A percentile compares a stretch with the other conserved stretches of the same genome.
These are phyloP conservation scores for Candida saitoana DNA, from an alignment of 805 yeast species.

Conservation along the genomic window DNA sequence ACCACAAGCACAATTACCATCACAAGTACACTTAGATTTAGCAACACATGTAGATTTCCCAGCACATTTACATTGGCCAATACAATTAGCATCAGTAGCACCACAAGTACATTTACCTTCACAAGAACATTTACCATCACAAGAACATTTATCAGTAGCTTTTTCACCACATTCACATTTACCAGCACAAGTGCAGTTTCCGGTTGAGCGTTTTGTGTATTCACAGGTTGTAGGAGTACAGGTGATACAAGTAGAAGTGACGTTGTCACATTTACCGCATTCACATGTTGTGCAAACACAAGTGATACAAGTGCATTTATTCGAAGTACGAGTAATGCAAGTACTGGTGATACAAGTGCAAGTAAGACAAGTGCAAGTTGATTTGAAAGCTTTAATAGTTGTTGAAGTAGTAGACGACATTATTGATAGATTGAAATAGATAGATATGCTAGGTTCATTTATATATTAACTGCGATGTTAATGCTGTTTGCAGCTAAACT, in stretches of 20 bases:
- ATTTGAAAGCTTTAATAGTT: background rate
- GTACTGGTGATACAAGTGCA: background rate
- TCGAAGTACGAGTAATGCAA: background rate
- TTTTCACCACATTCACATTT: background rate
- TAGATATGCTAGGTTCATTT: background rate
- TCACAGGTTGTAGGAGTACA: background rate
- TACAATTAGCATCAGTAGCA: background rate
- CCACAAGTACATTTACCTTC: background rate
- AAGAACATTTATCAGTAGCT: background rate
- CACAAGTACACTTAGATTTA: too few relatives aligned
- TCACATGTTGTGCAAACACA: background rate
- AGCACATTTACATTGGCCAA: too few relatives aligned
- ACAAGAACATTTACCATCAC: background rate
- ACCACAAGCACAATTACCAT: background rate
- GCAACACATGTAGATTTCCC: too few relatives aligned
- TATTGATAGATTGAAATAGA: background rate
- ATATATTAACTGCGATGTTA: background rate
- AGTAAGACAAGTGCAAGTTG: background rate
- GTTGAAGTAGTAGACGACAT: background rate
- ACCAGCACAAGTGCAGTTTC: background rate
- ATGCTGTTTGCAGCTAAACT: background rate
- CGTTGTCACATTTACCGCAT: background rate
- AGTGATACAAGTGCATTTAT: background rate
- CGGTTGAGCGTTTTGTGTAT: background rate
- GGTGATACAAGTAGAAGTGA: background rate